Evolutionary conservation across 768 basidiomycete species (phyloP), one percentile per base, ranked within the genome.

Genomic region (Naganishia vaughanmartiniae): DNA sequence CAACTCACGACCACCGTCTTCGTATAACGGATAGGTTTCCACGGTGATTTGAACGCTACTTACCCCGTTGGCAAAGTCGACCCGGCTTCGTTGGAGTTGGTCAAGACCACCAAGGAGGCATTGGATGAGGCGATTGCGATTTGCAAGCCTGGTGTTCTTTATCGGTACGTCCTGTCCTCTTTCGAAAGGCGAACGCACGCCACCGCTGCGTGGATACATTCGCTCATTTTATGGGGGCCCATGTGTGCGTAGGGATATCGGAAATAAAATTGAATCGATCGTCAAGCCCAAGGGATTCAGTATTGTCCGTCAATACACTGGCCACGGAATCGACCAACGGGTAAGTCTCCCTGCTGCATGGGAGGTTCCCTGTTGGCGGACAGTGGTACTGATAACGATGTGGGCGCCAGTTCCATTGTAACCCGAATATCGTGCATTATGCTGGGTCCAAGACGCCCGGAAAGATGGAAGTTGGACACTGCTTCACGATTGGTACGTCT

Each of bases 361-460:
- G 36, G 30, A 24, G 28, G 26, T 51, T 34, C 33, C 68, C 45
- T 56, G 24, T 28, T 31, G 31, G 55, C 57, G 2, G 26, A 26
- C 15, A 68, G 51, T 19, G 10, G 33, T 0, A n/a, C 3, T 63
- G 57, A 60, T 65, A 33, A 31, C 39, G 26, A 11, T 42, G 42
- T 46, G 31, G 17, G 45, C 31, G 24, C 14, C 55, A 92, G 71
- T 96, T 95, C 85, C 93, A 96, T 79, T 83, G 76, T 71, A 76
- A 88, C 0, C 94, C 94, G 0, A 96, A 93, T 79, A 87, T 96
- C 48, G 92, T 93, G 14, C 94, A 96, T 82, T 96, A 95, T 75
- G 92, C 91, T 26, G 93, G 93, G 80, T 94, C 92, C 78, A 95
- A 93, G 81, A 91, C 91, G 51, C 84, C 92, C 2, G 94, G 94